Evolutionary conservation across 768 basidiomycete genomes (phyloP).

Genomic region (Hydnomerulius pinastri): DNA sequence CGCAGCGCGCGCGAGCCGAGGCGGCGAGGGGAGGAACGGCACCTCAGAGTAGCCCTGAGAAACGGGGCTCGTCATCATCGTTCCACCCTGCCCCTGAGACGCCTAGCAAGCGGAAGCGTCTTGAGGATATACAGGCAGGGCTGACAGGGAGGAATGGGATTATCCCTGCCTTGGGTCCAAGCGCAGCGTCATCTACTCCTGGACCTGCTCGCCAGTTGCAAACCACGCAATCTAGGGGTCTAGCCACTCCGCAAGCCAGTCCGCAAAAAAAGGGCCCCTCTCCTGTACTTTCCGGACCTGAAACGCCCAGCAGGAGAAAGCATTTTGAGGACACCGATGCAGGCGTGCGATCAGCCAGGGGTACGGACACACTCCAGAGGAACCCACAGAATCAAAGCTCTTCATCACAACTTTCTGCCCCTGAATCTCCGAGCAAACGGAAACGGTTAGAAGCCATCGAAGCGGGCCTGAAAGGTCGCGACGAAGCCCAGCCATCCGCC

Average conservation of each 20-base stretch:
- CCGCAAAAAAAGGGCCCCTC: background rate
- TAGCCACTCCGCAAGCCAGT: slow-evolving; percentile 5
- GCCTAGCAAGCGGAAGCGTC: background rate
- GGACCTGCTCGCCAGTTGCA: background rate
- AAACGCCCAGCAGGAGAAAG: slow-evolving; percentile 10
- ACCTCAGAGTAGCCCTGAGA: background rate
- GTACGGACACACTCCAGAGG: background rate
- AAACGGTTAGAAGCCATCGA: slow-evolving; percentile 10
- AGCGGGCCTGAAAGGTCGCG: slow-evolving; percentile 10
- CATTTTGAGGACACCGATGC: background rate
- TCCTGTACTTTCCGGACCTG: background rate
- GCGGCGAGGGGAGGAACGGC: background rate
- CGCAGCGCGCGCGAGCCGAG: background rate
- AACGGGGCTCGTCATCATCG: background rate
- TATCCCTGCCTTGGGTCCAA: background rate
- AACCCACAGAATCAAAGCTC: background rate
- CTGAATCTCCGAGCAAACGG: background rate
- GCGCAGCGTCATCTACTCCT: background rate
- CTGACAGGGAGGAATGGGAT: background rate
- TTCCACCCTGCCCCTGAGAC: background rate
- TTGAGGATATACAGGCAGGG: slow-evolving; percentile 1
- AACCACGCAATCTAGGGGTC: background rate
- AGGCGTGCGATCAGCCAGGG: background rate
- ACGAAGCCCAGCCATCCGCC: background rate
- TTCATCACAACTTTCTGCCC: background rate